Evolutionary conservation across 2,329 filamentous ascomycete species (phyloP), one percentile per base, ranked within the genome.

Genomic region (Fusarium coicis): DNA sequence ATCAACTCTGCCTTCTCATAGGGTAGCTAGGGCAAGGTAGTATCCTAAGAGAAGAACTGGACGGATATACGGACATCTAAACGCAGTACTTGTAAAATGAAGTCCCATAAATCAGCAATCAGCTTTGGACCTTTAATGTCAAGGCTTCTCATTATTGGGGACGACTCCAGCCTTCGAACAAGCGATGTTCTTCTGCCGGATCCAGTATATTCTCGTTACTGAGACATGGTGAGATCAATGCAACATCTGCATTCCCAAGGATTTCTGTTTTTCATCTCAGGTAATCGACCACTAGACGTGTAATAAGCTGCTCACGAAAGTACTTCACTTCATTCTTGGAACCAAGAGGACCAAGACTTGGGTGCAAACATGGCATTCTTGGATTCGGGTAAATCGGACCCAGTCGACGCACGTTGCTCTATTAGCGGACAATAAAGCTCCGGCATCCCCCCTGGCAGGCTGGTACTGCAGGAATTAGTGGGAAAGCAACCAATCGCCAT

Each of bases 401-500:
- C 65, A 54, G 42, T 55, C 34, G 44, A 64, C 23, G 47, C 65
- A 68, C 66, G 64, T 58, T 49, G 36, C 57, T 54, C n/a, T 59
- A 63, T 73, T 67, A 70, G 70, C 70, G 70, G 70, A 70, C 40
- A 56, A 55, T 56, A 73, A 73, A 50, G 50, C 57, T 71, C 68
- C 70, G 47, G 60, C 34, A 10, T 4, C 28, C 36, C 30, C 49
- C 61, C 60, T 47, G n/a, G n/a, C n/a, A n/a, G n/a, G n/a, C n/a
- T n/a, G 43, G 46, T 40, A 23, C n/a, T 57, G 16, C 66, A 71
- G 50, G 43, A 43, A 59, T 65, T 55, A 70, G 55, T 47, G 55
- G 42, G 16, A 54, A 43, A n/a, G 4, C 12, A 39, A 5, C 71
- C 71, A 74, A 74, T 74, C 63, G 42, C 12, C 19, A 18, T 15